Evolutionary conservation across 2,329 filamentous ascomycete genomes (phyloP), one percentile per base, ranked within the genome.

Genomic region (Pyrenochaeta sp.): DNA sequence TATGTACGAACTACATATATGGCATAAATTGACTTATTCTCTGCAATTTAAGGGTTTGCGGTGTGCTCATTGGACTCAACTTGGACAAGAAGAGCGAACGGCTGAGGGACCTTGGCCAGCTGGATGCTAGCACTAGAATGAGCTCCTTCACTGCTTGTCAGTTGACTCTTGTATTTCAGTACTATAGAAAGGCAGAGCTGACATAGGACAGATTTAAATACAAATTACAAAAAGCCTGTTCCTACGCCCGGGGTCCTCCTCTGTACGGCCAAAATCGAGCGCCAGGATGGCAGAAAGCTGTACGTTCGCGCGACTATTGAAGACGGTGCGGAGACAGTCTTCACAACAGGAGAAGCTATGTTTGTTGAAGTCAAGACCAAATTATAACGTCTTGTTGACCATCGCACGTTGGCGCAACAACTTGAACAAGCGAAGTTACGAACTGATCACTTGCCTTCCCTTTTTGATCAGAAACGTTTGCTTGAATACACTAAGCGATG

Each of bases 221-320:
- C 84, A 2, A 80, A 73, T 19, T 90, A 86, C 65, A 65, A 83
- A 52, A 79, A 71, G 59, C 86, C 86, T 0, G 80, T 89, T 0
- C 71, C 69, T 7, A 85, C 85, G 0, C 82, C 83, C 0, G 76
- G 78, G 1, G 76, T 80, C 4, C 68, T 88, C 28, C 65, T 88
- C 25, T 80, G 82, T 15, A 81, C 73, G 22, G 80, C 80, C 0
- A 77, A 74, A 64, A 62, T 83, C 36, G 69, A 78, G 22, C 83
- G 78, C 67, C 69, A 75, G 10, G 83, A 86, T 43, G 83, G 84
- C 3, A 80, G 85, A 62, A 89, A 89, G 76, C 75, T 81, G 19
- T 86, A 77, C 64, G 70, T 83, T 7, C 77, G 78, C 47, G 84
- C 78, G 1, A 79, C 77, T 32, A 72, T 89, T 22, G 82, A 84